Percentiles rank a stretch among this genome's conserved stretches.
phyloP scores from a whole-genome alignment of 2,329 filamentous ascomycete species.

The Aureobasidium sp. region DNA sequence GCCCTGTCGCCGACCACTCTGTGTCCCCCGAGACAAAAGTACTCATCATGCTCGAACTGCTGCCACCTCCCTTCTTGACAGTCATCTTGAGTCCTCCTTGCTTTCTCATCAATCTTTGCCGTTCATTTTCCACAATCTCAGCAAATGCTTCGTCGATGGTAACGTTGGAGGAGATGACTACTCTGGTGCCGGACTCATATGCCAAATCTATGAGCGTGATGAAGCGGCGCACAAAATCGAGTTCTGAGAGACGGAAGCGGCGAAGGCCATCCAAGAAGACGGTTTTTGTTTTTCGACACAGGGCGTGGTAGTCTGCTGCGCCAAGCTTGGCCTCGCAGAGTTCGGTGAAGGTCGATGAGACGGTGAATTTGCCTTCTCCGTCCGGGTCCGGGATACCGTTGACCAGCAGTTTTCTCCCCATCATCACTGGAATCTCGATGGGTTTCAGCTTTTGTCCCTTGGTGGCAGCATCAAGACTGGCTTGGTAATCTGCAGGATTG shows the following conservation, averaged over 20 bases:
- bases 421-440: conserved; percentile 21
- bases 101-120: conserved; percentile 14
- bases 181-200: conserved; percentile 67
- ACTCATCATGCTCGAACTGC: conserved; percentile 25
- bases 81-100: conserved; percentile 18
- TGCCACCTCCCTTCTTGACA: conserved; percentile 24
- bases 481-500: conserved; percentile 13
- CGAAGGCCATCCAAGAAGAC: conserved; percentile 22
- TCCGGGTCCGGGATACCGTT: not conserved
- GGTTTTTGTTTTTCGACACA: conserved; percentile 30
- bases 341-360: conserved; percentile 54
- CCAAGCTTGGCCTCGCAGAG: conserved; percentile 59
- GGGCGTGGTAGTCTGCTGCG: conserved; percentile 71
- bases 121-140: conserved; percentile 21
- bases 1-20: conserved; percentile 26
- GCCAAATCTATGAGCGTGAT: conserved; percentile 72
- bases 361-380: conserved; percentile 1
- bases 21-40: conserved; percentile 25
- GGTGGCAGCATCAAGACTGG: conserved; percentile 10
- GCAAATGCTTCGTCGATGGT: conserved; percentile 23
- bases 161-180: conserved; percentile 38
- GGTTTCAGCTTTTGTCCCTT: conserved; percentile 5
- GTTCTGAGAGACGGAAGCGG: conserved; percentile 36
- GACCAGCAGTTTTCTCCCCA: conserved; percentile 20
- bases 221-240: conserved; percentile 62